Evolutionary conservation across 176 grass and related monocot genomes (phyloP).

Genomic region (Phragmites australis): DNA sequence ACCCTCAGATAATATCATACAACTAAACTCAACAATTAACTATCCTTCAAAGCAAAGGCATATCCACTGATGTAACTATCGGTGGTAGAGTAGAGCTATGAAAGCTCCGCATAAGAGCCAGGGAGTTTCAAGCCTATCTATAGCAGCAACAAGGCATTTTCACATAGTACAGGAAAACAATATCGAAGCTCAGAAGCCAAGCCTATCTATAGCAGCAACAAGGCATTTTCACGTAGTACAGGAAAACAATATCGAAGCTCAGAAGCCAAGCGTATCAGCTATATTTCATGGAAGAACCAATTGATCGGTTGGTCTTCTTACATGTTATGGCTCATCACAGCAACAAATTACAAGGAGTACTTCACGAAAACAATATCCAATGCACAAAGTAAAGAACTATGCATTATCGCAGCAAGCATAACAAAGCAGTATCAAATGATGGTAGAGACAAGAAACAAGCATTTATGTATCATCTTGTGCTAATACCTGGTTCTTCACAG

Average conservation of each 20-base stretch:
- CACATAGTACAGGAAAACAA: background rate
- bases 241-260: constrained; percentile 19
- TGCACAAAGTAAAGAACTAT: background rate
- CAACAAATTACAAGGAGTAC: constrained; percentile 25
- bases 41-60: background rate
- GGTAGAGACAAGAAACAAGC: background rate
- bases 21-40: background rate
- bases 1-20: background rate
- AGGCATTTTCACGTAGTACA: background rate
- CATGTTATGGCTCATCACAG: constrained; percentile 79
- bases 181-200: constrained; percentile 72
- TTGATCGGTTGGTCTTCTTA: constrained; percentile 47
- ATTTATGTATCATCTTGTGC: background rate
- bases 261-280: constrained; percentile 86
- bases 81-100: background rate
- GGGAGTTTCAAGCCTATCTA: background rate
- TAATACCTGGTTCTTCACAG: constrained; percentile 83
- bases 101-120: background rate
- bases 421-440: background rate
- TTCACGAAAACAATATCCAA: background rate
- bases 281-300: constrained; percentile 63
- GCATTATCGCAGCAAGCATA: background rate
- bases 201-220: constrained; percentile 42
- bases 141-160: background rate
- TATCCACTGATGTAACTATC: background rate